A percentile compares a stretch with the other conserved stretches of the same genome.
phyloP scores from a whole-genome alignment of 805 yeast genomes.

The Metschnikowia drakensbergensis region DNA sequence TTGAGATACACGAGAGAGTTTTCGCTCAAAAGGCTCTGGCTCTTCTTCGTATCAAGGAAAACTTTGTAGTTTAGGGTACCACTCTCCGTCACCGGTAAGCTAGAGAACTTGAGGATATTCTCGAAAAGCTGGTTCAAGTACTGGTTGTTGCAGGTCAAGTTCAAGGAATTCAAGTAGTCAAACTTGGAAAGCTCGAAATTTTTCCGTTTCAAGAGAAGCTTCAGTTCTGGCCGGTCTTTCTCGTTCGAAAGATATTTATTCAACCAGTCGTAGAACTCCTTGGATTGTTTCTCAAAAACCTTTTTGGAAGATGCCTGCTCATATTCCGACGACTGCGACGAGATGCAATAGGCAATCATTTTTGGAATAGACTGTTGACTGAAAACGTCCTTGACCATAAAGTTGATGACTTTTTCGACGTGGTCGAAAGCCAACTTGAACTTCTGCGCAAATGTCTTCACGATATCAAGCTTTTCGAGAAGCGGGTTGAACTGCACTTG shows the following conservation, averaged over 20 bases:
- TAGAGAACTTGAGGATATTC: constrained; percentile 33
- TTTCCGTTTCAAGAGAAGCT: constrained; percentile 32
- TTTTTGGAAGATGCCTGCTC: constrained; percentile 28
- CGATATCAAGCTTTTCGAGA: constrained; percentile 22
- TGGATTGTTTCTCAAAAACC: constrained; percentile 37
- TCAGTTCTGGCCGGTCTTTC: constrained; percentile 41
- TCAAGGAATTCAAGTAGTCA: constrained; percentile 44
- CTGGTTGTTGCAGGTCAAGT: constrained; percentile 35
- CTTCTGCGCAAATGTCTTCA: constrained; percentile 22
- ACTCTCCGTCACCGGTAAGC: constrained; percentile 15
- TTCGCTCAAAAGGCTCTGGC: constrained; percentile 18
- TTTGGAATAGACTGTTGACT: constrained; percentile 27
- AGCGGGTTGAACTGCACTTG: constrained; percentile 26
- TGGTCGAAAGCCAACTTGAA: constrained; percentile 30
- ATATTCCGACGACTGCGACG: constrained; percentile 12
- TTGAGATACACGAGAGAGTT: constrained; percentile 32
- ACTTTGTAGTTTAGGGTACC: constrained; percentile 9
- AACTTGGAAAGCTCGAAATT: constrained; percentile 42
- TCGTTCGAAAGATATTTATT: constrained; percentile 42
- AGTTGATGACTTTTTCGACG: constrained; percentile 28
- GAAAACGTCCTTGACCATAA: constrained; percentile 28
- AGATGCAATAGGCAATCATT: constrained; percentile 18
- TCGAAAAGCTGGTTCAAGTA: constrained; percentile 38
- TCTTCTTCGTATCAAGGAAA: constrained; percentile 15
- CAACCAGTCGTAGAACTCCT: constrained; percentile 42